phyloP scores from a whole-genome alignment of 768 basidiomycete genomes.

The Phanerochaete carnosa region DNA sequence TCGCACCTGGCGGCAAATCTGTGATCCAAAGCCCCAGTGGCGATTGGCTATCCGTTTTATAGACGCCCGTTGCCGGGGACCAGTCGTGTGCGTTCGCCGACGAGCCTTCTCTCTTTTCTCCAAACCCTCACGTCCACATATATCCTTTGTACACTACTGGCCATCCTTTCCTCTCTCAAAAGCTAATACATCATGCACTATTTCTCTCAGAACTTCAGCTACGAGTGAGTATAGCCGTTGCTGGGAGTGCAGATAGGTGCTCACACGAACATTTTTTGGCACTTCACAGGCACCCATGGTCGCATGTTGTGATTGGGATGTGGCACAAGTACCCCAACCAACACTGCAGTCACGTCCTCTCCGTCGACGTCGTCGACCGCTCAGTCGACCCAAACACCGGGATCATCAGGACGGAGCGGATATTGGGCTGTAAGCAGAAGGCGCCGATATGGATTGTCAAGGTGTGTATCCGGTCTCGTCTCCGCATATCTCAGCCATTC shows the following conservation, averaged over 20 bases:
- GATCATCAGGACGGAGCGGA: slow-evolving; percentile 86
- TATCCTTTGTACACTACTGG: slow-evolving; percentile 8
- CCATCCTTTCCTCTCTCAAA: slow-evolving; percentile 3
- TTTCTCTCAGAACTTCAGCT: slow-evolving; percentile 80
- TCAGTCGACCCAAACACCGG: slow-evolving; percentile 81
- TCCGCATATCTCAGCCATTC: background rate
- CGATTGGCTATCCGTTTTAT: slow-evolving; percentile 13
- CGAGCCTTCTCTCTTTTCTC: slow-evolving; percentile 2
- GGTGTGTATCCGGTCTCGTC: slow-evolving; percentile 42
- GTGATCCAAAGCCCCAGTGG: background rate
- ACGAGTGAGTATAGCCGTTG: slow-evolving; percentile 56
- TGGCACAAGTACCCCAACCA: slow-evolving; percentile 97
- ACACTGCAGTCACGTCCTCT: slow-evolving; percentile 84
- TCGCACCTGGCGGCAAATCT: slow-evolving; percentile 1
- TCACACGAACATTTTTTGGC: slow-evolving; percentile 14
- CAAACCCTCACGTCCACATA: slow-evolving; percentile 12
- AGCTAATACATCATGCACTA: slow-evolving; percentile 60
- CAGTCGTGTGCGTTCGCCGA: slow-evolving; percentile 19
- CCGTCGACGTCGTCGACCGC: slow-evolving; percentile 84
- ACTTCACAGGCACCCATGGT: slow-evolving; percentile 78
- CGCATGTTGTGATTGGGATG: slow-evolving; percentile 88
- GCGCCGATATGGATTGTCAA: slow-evolving; percentile 91
- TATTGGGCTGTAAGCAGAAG: slow-evolving; percentile 90
- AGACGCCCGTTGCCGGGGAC: background rate
- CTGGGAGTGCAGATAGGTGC: slow-evolving; percentile 10